Evolutionary conservation across 164 flowering plant genomes (phyloP), one percentile per base, ranked within the genome.

Genomic region (Umbilicus rupestris): DNA sequence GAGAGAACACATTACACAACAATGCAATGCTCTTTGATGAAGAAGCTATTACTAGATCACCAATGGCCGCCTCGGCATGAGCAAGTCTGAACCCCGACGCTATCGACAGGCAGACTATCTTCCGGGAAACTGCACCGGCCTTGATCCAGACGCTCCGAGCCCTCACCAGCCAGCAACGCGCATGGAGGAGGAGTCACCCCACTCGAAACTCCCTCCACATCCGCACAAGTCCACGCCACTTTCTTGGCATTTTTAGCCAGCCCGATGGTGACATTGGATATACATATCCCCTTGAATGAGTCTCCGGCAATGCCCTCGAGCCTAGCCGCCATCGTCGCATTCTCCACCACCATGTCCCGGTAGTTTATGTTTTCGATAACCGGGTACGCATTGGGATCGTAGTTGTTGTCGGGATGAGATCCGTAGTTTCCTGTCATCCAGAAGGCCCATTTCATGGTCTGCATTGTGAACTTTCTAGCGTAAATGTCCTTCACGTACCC

Each of bases 391-490:
- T 85, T 82, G 0, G 80, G 86, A 63, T 87, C 85, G n/a, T 69
- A 83, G 42, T 76, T 70, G 8, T 77, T 67, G 41, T 85, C 89
- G 0, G 89, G 69, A 44, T 87, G 92, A 1, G 82, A 74, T 0
- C 83, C 81, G 45, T 87, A 87, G 47, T 82, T 72, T n/a, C 89
- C 89, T 1, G 82, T 78, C 83, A 87, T 85, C 87, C 86, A 79
- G 55, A 87, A 81, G 0, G 69, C 85, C 76, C 75, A 78, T 72
- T 83, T 85, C 88, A 87, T 85, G 22, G 87, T 87, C 3, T 82
- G 44, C 84, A 87, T 66, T 0, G 69, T 74, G 77, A 85, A 68
- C 10, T 78, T 58, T 70, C 76, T 72, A 0, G 77, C 87, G 44
- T 78, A 85, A 26, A 87, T 75, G 74, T 87, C 82, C 49, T 77